Evolutionary conservation across 768 basidiomycete genomes (phyloP).

Genomic region (Auriscalpium microsporum): DNA sequence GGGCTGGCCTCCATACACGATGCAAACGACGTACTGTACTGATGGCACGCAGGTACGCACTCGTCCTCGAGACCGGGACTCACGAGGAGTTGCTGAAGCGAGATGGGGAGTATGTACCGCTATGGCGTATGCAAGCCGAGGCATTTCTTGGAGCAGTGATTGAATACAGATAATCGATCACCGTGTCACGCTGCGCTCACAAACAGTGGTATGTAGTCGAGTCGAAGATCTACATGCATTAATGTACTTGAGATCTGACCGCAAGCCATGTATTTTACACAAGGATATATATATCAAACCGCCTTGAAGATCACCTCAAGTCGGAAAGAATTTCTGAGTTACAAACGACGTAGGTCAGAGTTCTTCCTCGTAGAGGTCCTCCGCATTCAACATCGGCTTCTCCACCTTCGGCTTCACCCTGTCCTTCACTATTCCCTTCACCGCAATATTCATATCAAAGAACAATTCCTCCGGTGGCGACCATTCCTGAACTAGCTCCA

Average conservation of each 20-base stretch:
- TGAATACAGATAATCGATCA: no score
- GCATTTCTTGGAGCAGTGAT: conserved; percentile 35
- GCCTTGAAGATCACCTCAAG: no score
- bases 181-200: no score
- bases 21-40: no score
- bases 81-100: conserved; percentile 48
- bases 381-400: background rate
- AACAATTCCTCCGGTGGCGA: background rate
- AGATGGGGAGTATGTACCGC: conserved; percentile 59
- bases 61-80: conserved; percentile 55
- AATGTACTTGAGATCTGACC: no score
- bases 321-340: no score
- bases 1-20: conserved; percentile 10
- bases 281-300: no score
- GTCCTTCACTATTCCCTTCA: background rate
- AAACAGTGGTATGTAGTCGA: no score
- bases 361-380: background rate
- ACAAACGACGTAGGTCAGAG: no score
- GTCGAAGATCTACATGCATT: no score
- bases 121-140: conserved; percentile 68
- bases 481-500: background rate
- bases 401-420: background rate
- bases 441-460: background rate
- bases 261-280: no score
- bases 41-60: conserved; percentile 41